A percentile compares a stretch with the other conserved stretches of the same genome.
Evolutionary conservation across 768 basidiomycete genomes (phyloP).

Genomic region (Phlegmacium glaucopus): DNA sequence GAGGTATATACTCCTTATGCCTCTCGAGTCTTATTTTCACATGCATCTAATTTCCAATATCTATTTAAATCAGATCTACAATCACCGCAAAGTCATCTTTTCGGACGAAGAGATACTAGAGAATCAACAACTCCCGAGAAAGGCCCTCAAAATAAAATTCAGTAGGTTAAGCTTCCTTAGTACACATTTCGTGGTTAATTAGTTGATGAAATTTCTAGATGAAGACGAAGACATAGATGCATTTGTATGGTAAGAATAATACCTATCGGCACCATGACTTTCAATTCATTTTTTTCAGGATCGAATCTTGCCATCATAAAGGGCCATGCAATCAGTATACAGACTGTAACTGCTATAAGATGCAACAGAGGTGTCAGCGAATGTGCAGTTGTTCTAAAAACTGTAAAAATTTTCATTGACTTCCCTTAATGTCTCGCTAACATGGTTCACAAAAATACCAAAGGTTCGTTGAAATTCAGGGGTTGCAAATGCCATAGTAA

Average conservation of each 20-base stretch:
- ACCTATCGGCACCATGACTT: conserved; percentile 3
- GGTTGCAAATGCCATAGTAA: conserved; percentile 36
- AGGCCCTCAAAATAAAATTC: not conserved
- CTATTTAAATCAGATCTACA: conserved; percentile 9
- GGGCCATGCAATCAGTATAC: conserved; percentile 40
- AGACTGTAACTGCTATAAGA: conserved; percentile 37
- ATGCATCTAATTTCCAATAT: conserved; percentile 11
- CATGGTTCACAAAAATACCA: not conserved
- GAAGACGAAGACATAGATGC: conserved; percentile 1
- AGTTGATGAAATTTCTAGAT: conserved; percentile 12
- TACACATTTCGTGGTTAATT: not conserved
- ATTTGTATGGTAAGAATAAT: not conserved
- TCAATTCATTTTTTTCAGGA: conserved; percentile 17
- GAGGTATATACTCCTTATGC: conserved; percentile 39
- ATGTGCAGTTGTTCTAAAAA: conserved; percentile 43
- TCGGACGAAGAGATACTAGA: not conserved
- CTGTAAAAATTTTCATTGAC: conserved; percentile 26
- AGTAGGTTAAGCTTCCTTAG: not conserved
- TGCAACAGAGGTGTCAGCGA: conserved; percentile 40
- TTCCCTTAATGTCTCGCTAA: no score
- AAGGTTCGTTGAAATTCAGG: conserved; percentile 39
- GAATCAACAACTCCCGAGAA: not conserved
- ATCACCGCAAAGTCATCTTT: not conserved
- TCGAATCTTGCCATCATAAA: conserved; percentile 40
- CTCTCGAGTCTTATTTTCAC: not conserved